These are phyloP conservation scores for Hericium erinaceus DNA, from an alignment of 768 basidiomycete genomes.

Conservation along the genomic window DNA sequence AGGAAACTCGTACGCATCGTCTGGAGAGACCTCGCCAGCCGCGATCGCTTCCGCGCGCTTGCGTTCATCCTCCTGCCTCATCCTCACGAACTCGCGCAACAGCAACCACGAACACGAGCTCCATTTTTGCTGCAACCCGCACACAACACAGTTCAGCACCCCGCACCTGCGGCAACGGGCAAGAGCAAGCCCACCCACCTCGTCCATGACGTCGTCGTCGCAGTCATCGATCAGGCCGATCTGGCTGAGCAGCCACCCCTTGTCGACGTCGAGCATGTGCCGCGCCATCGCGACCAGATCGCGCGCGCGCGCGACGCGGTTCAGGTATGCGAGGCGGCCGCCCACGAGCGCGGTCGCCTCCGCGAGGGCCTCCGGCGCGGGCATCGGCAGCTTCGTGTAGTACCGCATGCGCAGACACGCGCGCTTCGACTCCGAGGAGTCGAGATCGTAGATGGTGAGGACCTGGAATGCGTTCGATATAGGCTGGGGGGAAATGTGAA, in stretches of 20 bases:
- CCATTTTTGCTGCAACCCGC: slow-evolving; percentile 57
- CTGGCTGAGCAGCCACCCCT: slow-evolving; percentile 70
- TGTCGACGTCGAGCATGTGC: slow-evolving; percentile 60
- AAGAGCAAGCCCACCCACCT: slow-evolving; percentile 35
- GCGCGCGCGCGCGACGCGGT: slow-evolving; percentile 48
- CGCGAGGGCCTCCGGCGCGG: slow-evolving; percentile 28
- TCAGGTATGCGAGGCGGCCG: slow-evolving; percentile 72
- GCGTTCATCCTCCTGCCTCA: slow-evolving; percentile 40
- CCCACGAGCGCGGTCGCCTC: slow-evolving; percentile 58
- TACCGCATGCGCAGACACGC: slow-evolving; percentile 48
- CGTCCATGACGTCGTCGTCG: slow-evolving; percentile 87
- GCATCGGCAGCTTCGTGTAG: slow-evolving; percentile 25
- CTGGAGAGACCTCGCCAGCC: slow-evolving; percentile 24
- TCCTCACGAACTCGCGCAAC: slow-evolving; percentile 61
- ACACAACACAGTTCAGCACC: slow-evolving; percentile 1
- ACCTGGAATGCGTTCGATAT: slow-evolving; percentile 30
- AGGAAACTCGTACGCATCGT: slow-evolving; percentile 34
- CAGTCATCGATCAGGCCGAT: slow-evolving; percentile 76
- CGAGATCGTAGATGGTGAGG: slow-evolving; percentile 65
- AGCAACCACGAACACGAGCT: slow-evolving; percentile 76
- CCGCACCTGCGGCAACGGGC: slow-evolving; percentile 4
- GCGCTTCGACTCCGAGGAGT: slow-evolving; percentile 43
- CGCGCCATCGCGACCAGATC: slow-evolving; percentile 60
- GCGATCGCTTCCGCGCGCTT: slow-evolving; percentile 31
- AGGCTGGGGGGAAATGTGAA: neutral